Percentiles rank a stretch among this genome's conserved stretches.
Conservation (phyloP, 352 stramenopile genomes). For the Pythium aquatile region DNA sequence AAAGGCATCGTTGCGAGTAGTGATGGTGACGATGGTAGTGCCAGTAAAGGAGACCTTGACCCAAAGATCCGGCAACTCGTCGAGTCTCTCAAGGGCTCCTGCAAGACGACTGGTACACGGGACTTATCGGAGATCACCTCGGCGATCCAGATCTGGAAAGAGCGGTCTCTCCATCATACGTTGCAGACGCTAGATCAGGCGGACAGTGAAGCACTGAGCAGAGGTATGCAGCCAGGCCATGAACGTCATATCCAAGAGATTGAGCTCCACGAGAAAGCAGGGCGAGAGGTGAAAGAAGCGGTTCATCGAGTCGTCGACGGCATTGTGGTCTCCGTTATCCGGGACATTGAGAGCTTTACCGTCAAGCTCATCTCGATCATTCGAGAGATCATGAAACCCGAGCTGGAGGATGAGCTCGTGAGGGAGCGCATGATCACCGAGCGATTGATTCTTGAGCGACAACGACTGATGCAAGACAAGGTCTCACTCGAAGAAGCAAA, state of each 20-base stretch:
- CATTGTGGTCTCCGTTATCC: conserved; percentile 21
- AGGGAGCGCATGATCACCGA: conserved; percentile 26
- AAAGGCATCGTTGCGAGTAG: conserved; percentile 32
- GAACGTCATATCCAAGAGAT: conserved; percentile 60
- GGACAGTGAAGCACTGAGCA: not conserved
- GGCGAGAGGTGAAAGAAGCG: conserved; percentile 38
- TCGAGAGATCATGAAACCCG: conserved; percentile 32
- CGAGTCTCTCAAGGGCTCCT: conserved; percentile 21
- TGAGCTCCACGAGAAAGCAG: conserved; percentile 48
- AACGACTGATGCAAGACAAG: conserved; percentile 23
- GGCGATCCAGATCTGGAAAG: conserved; percentile 56
- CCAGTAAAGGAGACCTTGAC: conserved; percentile 1
- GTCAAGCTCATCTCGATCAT: conserved; percentile 30
- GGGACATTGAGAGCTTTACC: conserved; percentile 36
- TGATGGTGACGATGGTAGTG: not conserved
- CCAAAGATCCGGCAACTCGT: conserved; percentile 20
- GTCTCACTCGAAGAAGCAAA: conserved; percentile 28
- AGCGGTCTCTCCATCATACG: conserved; percentile 55
- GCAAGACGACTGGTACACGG: conserved; percentile 6
- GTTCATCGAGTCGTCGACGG: conserved; percentile 28
- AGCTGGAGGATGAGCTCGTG: conserved; percentile 39
- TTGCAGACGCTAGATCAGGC: conserved; percentile 42
- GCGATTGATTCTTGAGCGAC: conserved; percentile 38
- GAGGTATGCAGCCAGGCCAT: not conserved
- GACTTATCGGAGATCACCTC: conserved; percentile 25